Base-by-base conservation (phyloP, 148 eudicot species). In the Nyssa sinensis region DNA sequence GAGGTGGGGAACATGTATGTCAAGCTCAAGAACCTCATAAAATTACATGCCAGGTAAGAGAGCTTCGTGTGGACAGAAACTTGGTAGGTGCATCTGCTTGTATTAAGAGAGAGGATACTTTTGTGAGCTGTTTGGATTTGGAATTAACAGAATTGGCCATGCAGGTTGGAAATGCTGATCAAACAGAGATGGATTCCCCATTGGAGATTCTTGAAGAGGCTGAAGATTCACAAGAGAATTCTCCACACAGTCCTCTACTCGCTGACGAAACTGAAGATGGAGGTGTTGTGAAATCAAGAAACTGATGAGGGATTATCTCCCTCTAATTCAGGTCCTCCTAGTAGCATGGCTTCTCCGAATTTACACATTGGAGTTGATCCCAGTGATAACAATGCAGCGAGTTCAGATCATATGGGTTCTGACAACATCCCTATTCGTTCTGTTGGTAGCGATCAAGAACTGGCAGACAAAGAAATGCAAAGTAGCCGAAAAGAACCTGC, bases 91-190 rank as follows among this genome's bases (percentile, higher is more conserved):
- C 79, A 68, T 75, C 83, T 69, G 55, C 68, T 68, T 35, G 75
- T 58, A 41, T 75, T 35, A 72, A 77, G 41, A 83, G 70, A 58
- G 83, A 73, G 24, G 94, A 91, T 71, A 76, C 79, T 62, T 94
- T 86, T 68, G 81, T 75, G 66, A 91, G 98, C 83, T 91, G 97
- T 80, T 81, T 89, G 81, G 84, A 83, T 80, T 81, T 89, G 81
- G 84, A 83, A 70, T 73, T 82, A 47, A 30, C 64, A 75, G 84
- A 85, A 49, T 79, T 88, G 72, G 75, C 77, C 27, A 58, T 59
- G 9, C 77, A 75, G 14, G 80, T 39, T 16, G 72, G 61, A 76
- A 77, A 75, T 65, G 78, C 75, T 9, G 59, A 72, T 47, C 34
- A 61, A 27, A 78, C 75, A 61, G 81, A 59, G 59, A 77, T 49